phyloP scores from a whole-genome alignment of 805 yeast genomes.

The Ogataea salicorniae region DNA sequence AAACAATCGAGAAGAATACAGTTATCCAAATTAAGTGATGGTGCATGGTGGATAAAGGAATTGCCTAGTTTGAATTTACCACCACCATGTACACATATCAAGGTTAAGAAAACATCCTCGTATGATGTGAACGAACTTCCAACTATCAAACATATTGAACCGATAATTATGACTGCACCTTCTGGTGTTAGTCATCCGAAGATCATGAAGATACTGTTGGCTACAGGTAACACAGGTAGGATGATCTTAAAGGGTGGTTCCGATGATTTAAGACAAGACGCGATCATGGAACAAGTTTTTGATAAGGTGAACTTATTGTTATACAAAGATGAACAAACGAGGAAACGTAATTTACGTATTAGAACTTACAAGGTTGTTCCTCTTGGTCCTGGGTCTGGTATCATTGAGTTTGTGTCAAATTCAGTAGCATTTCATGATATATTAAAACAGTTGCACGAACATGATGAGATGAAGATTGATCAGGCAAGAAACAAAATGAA shows the following conservation, averaged over 20 bases:
- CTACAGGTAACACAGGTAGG: constrained; percentile 54
- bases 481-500: constrained; percentile 65
- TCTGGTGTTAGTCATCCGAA: constrained; percentile 90
- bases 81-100: constrained; percentile 55
- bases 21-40: constrained; percentile 34
- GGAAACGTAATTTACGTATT: constrained; percentile 53
- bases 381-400: constrained; percentile 79
- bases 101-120: constrained; percentile 37
- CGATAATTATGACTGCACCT: constrained; percentile 53
- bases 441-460: constrained; percentile 56
- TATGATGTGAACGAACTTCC: constrained; percentile 30
- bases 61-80: constrained; percentile 50
- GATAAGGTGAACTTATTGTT: constrained; percentile 73
- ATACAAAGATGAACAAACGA: constrained; percentile 47
- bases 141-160: constrained; percentile 39
- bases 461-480: constrained; percentile 43
- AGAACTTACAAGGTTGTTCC: constrained; percentile 90
- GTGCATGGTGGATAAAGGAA: constrained; percentile 52
- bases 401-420: constrained; percentile 82
- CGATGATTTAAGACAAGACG: constrained; percentile 93
- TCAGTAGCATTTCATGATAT: constrained; percentile 69
- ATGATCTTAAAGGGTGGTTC: constrained; percentile 77
- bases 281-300: constrained; percentile 97
- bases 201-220: constrained; percentile 49
- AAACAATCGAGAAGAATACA: constrained; percentile 29